Base-by-base conservation (phyloP, 495 filamentous ascomycete genomes). In the Rusavskia elegans region DNA sequence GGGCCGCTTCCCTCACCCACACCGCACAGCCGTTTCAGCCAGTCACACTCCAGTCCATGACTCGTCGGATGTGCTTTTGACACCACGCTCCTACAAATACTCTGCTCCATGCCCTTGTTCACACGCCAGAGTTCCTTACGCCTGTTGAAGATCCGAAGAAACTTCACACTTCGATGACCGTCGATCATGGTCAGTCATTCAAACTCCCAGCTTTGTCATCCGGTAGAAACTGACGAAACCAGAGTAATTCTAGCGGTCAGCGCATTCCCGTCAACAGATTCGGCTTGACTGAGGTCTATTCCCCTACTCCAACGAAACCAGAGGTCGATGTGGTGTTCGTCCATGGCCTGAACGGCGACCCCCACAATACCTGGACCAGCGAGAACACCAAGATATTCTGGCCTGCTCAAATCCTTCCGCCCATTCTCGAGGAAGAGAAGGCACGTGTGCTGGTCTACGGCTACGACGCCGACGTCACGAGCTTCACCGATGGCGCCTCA, bases 261-360 rank as follows among this genome's bases (percentile, higher is more conserved):
- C 6, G 44, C 19, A 46, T 46, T 11, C 23, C 48, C 25, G 40
- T 86, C 61, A 77, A 75, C 61, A 77, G 78, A 23, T 84, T 76
- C 65, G 84, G 85, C 66, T 66, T 86, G 59, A 80, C 80, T 17
- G 73, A 82, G 56, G 74, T 89, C 49, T 86, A 83, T 62, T 55
- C 65, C 44, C 76, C 76, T 4, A 53, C 50, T 35, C 55, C 61
- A 45, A 76, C 75, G 20, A 46, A 23, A 46, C 44, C 44, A 16
- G 73, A 72, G 57, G 78, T 78, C 62, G 79, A 82, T 59, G 79
- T 88, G 36, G 80, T 88, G 11, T 76, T 88, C 45, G 85, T 94
- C 39, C 87, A 94, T 62, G 87, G 87, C 48, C 70, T 94, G 29
- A 89, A 89, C 58, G 87, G 87, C 20, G 73, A 86, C 50, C 84